Percentiles rank a stretch among this genome's conserved stretches.
phyloP scores from a whole-genome alignment of 2,329 filamentous ascomycete genomes.

The Graphiopsis chlorocephala region DNA sequence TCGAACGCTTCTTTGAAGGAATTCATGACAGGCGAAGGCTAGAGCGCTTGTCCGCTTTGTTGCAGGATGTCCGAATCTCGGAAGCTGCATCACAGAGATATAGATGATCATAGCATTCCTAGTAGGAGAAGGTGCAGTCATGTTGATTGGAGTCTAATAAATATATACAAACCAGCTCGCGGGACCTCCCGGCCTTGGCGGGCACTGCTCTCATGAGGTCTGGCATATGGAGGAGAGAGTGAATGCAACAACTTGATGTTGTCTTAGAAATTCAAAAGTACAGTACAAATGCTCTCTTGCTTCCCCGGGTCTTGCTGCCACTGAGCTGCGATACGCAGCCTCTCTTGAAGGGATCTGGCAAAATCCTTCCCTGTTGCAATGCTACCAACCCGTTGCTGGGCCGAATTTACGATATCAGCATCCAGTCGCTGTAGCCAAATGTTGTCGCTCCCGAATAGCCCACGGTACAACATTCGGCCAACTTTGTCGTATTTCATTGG shows the following conservation, averaged over 20 bases:
- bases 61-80: neutral
- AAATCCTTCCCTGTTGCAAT: too few species aligned
- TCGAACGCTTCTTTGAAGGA: slow-evolving; percentile 18
- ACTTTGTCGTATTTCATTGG: neutral
- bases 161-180: too few species aligned
- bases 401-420: neutral
- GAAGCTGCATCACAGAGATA: neutral
- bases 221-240: too few species aligned
- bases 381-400: neutral
- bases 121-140: too few species aligned
- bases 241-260: neutral
- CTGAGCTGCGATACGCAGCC: neutral
- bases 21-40: neutral
- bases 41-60: neutral
- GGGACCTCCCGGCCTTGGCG: too few species aligned
- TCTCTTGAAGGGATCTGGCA: too few species aligned
- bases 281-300: neutral
- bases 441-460: neutral
- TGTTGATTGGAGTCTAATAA: too few species aligned
- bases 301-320: neutral
- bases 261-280: neutral
- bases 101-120: neutral
- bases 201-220: too few species aligned
- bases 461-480: neutral
- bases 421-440: neutral